Percentiles rank a stretch among this genome's conserved stretches.
These are phyloP conservation scores for Vitis hybrid DNA, from an alignment of 177 flowering plant genomes.

Conservation along the genomic window DNA sequence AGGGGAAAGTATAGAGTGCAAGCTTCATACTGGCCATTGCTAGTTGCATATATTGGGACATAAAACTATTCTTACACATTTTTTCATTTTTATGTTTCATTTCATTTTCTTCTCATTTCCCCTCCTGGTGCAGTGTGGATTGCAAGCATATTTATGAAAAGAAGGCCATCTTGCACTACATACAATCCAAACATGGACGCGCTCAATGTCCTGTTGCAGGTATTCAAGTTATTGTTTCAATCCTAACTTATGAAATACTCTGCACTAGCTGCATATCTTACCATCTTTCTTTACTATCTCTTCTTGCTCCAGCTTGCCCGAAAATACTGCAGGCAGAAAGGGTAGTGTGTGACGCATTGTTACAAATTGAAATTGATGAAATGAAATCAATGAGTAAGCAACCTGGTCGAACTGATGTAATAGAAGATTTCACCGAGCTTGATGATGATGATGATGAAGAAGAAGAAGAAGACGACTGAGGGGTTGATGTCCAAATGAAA, in stretches of 20 bases:
- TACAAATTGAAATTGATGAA: conserved; percentile 80
- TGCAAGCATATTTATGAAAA: conserved; percentile 94
- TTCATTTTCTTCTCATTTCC: not conserved
- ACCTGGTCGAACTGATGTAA: conserved; percentile 26
- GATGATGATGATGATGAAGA: conserved; percentile 18
- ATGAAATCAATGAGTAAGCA: conserved; percentile 46
- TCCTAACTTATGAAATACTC: no score
- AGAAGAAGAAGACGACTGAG: not conserved
- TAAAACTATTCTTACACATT: no score
- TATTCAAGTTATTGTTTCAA: conserved; percentile 14
- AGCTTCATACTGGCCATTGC: no score
- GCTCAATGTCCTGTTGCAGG: conserved; percentile 80
- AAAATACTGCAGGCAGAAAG: conserved; percentile 42
- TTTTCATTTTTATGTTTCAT: not conserved
- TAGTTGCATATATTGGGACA: no score
- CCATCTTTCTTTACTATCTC: not conserved
- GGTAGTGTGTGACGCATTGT: conserved; percentile 64
- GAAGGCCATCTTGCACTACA: conserved; percentile 53
- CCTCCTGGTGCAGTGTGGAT: conserved; percentile 51
- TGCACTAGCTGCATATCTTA: no score
- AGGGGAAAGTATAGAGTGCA: no score
- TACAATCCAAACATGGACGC: conserved; percentile 30
- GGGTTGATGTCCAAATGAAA: not conserved
- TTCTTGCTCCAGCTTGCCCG: conserved; percentile 64
- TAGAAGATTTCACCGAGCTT: conserved; percentile 76